A percentile compares a stretch with the other conserved stretches of the same genome.
Evolutionary conservation across 306 rosid genomes (phyloP).

Genomic region (Malus sylvestris): DNA sequence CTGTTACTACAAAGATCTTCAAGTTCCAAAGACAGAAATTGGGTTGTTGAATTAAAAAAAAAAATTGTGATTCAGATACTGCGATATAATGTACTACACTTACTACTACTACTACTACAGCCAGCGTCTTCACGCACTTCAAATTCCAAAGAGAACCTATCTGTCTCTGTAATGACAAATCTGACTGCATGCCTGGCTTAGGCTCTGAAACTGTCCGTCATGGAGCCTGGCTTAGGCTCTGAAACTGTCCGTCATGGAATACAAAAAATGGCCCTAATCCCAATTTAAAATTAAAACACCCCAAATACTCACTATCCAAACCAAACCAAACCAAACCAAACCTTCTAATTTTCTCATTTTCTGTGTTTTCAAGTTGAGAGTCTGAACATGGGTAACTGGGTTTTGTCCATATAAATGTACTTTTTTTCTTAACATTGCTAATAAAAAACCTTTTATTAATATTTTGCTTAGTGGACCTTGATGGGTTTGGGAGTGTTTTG

Average conservation of each 20-base stretch:
- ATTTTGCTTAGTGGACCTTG: neutral
- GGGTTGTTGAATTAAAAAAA: neutral
- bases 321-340: neutral
- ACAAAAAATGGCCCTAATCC: neutral
- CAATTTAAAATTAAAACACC: neutral
- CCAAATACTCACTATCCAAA: neutral
- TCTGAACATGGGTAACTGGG: neutral
- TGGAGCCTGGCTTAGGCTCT: neutral
- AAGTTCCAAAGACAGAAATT: conserved; percentile 25
- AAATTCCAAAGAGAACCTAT: conserved; percentile 46
- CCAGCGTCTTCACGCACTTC: conserved; percentile 26
- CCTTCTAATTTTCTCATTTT: neutral
- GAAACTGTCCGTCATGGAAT: neutral
- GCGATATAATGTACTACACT: neutral
- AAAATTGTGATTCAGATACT: conserved; percentile 2
- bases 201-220: neutral
- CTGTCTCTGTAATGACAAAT: neutral
- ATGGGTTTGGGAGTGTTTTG: neutral
- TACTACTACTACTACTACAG: neutral
- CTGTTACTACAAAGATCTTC: conserved; percentile 23
- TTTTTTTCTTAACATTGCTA: neutral
- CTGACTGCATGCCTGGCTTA: neutral
- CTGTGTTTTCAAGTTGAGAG: neutral
- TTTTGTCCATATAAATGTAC: neutral
- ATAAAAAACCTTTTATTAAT: neutral